phyloP scores from a whole-genome alignment of 192 early-diverging fungal genomes.

The Piromyces finnis region DNA sequence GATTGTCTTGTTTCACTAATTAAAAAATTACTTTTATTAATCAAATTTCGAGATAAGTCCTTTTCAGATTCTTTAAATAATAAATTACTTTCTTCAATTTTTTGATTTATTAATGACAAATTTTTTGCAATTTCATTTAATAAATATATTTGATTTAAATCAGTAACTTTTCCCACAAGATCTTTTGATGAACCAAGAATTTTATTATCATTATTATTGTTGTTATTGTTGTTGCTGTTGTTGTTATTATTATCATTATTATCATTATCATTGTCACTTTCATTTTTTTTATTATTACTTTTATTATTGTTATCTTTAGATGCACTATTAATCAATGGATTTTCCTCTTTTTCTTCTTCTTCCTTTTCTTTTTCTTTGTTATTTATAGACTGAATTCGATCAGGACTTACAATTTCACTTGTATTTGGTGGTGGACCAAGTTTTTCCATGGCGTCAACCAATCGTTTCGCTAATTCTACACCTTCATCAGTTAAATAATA shows the following conservation, averaged over 20 bases:
- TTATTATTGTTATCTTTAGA: background rate
- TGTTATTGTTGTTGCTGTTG: background rate
- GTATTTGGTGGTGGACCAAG: background rate
- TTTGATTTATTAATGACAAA: background rate
- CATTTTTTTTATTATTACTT: background rate
- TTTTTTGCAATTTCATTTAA: background rate
- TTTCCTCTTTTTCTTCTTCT: background rate
- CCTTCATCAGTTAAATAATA: constrained; percentile 62
- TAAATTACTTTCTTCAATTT: background rate
- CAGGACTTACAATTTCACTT: background rate
- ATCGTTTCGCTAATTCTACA: constrained; percentile 24
- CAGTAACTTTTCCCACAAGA: background rate
- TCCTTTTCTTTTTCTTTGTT: background rate
- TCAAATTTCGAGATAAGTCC: background rate
- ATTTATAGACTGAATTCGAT: background rate
- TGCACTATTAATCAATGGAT: background rate
- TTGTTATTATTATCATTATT: background rate
- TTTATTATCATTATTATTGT: background rate
- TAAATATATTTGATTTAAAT: background rate
- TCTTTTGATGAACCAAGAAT: background rate
- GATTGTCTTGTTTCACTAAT: background rate
- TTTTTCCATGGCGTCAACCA: constrained; percentile 16
- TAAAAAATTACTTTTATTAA: background rate
- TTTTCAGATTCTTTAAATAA: background rate
- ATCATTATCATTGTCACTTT: background rate